Evolutionary conservation across 108 stramenopile species (phyloP), one percentile per base, ranked within the genome.

Genomic region (Poteriospumella lacustris): DNA sequence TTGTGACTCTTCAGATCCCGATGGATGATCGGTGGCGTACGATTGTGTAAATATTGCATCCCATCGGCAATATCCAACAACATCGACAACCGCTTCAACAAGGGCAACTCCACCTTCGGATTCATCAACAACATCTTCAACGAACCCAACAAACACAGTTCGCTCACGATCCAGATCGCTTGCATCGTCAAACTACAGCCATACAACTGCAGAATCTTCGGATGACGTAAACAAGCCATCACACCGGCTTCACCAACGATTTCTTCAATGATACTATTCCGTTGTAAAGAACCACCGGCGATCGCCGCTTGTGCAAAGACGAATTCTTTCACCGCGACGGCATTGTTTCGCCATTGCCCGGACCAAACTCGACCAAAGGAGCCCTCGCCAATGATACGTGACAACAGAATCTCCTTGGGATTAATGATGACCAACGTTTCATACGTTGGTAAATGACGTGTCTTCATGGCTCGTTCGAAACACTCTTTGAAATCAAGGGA

Each of bases 211-310:
- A 97, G 85, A 0, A 97, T 93, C 59, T 95, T 93, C 0, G 95
- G 95, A 79, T 97, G 97, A 34, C 94, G 88, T 41, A 97, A 83
- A 64, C 93, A 94, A 26, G 93, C 92, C 97, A 97, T 96, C 88
- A 97, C 92, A 1, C 94, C 95, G 33, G 96, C 96, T 82, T 97
- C 96, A 3, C 96, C 96, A 58, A 97, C 95, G 59, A 97, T 97
- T 82, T 96, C 96, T 82, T 97, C 94, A 19, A 97, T 90, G 68
- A 97, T 94, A 82, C 93, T 92, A 68, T 91, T 89, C 62, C 94
- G 94, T 83, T 94, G 92, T n/a, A 88, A 78, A 44, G 95, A 94
- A 59, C 87, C 94, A 72, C 96, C 96, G 42, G 91, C 90, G 38
- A 97, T 91, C 47, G 96, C 96, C 43, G 95, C 96, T 87, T 97